Evolutionary conservation across 225 moss, liverwort and hornwort genomes (phyloP).

Genomic region (Pseudisothecium myosuroides): DNA sequence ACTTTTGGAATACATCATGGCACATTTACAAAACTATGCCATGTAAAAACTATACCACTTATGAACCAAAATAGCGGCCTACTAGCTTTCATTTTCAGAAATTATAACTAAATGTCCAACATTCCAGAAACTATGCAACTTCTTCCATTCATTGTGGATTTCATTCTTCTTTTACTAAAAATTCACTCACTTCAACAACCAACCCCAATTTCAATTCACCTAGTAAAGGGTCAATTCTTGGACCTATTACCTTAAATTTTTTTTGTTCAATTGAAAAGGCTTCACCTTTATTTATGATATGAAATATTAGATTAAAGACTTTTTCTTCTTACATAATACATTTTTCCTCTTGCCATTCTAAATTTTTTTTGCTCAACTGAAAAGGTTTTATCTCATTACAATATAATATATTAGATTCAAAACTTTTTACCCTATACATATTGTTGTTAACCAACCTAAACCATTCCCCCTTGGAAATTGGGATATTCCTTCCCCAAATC

Average conservation of each 20-base stretch:
- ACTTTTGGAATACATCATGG: not conserved
- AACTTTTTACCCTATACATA: no score
- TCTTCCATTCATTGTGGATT: accelerated
- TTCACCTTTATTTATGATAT: no score
- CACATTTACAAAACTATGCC: not conserved
- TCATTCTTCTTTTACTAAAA: not conserved
- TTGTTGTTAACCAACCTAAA: no score
- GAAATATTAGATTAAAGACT: no score
- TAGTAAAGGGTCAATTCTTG: not conserved
- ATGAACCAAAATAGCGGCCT: accelerated
- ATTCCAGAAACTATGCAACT: not conserved
- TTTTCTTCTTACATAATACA: no score
- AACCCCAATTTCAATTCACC: not conserved
- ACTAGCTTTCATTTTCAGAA: not conserved
- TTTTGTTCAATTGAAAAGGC: no score
- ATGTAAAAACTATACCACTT: not conserved
- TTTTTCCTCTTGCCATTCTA: no score
- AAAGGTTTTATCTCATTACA: no score
- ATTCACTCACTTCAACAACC: not conserved
- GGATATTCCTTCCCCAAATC: no score
- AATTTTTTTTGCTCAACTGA: no score
- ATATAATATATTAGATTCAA: no score
- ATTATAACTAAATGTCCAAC: not conserved
- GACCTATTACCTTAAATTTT: not conserved
- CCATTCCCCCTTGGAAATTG: no score